A percentile compares a stretch with the other conserved stretches of the same genome.
Conservation (phyloP, 768 basidiomycete species). For the Auricularia sp. region DNA sequence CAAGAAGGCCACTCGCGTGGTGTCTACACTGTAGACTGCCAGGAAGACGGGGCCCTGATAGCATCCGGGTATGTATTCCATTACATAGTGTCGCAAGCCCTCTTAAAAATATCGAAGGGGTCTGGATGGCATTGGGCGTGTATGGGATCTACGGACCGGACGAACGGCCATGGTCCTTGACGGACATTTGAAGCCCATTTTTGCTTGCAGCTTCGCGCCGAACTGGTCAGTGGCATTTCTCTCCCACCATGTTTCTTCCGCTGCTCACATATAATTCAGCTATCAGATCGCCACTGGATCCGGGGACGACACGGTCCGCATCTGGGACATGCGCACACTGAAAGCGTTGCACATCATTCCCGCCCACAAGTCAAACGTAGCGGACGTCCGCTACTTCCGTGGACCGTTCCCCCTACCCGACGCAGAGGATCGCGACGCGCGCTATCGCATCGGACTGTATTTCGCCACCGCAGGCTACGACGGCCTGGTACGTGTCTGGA, state of each 20-base stretch:
- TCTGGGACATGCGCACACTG: slow-evolving; percentile 95
- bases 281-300: slow-evolving; percentile 97
- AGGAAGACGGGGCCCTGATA: slow-evolving; percentile 84
- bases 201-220: slow-evolving; percentile 85
- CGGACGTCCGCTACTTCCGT: slow-evolving; percentile 91
- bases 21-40: slow-evolving; percentile 92
- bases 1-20: slow-evolving; percentile 98
- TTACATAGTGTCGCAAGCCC: not conserved
- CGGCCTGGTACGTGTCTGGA: slow-evolving; percentile 92
- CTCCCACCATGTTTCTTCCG: not conserved
- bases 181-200: slow-evolving; percentile 89
- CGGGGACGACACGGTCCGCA: slow-evolving; percentile 93
- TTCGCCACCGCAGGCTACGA: slow-evolving; percentile 93
- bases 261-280: slow-evolving; percentile 30
- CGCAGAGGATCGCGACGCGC: slow-evolving; percentile 51
- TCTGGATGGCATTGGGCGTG: slow-evolving; percentile 89
- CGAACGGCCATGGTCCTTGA: slow-evolving; percentile 96
- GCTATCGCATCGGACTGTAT: slow-evolving; percentile 81
- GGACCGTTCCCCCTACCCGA: slow-evolving; percentile 33
- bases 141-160: slow-evolving; percentile 95
- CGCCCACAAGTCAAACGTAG: slow-evolving; percentile 88
- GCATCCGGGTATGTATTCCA: slow-evolving; percentile 70
- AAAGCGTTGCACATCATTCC: slow-evolving; percentile 94
- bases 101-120: slow-evolving; percentile 43
- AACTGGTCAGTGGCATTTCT: slow-evolving; percentile 60